Base-by-base conservation (phyloP, 495 filamentous ascomycete genomes). In the Penicillium atrosanguineum region DNA sequence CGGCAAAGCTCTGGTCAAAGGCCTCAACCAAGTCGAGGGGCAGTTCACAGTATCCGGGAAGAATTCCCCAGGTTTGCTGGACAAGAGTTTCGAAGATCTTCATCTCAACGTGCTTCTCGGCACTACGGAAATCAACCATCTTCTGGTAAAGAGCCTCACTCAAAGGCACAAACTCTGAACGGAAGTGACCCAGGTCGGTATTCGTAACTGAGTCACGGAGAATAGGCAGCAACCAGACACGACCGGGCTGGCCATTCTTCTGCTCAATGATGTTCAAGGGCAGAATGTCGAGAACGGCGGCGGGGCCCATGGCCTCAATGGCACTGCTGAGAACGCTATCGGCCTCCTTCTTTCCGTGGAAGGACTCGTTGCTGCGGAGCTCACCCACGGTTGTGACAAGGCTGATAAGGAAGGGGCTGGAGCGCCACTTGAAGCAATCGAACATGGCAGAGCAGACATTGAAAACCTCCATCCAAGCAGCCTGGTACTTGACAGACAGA, bases 11-110 rank as follows among this genome's bases (percentile, higher is more conserved):
- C 67, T 95, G 90, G 57, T 97, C 90, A 64, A 97, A 90, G 12
- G 86, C 78, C 61, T 85, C 77, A 8, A 67, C 66, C 19, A 97
- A 63, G 67, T 97, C 94, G 37, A 94, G 70, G 4, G 94, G 92
- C 45, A 95, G 73, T 65, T 95, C 88, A 65, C 94, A 97, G 69
- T 96, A 98, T 28, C 94, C 94, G 0, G 95, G 91, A n/a, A 98
- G 79, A 46, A 89, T 82, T 18, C 88, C 87, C 94, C 95, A 98
- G 19, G 94, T 92, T 64, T 98, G 94, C 47, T 95, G 88, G 1
- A 98, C 89, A 1, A 98, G 67, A 0, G 94, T 97, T 70, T 98
- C 94, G 70, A 92, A 97, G 53, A 98, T 95, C 77, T 98, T 98
- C 61, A 89, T 83, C 65, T 97, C 90, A 75, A 96, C 88, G 0